These are phyloP conservation scores for Xerocomus minutiporus DNA, from an alignment of 1,284 basidiomycete species.

Conservation along the genomic window DNA sequence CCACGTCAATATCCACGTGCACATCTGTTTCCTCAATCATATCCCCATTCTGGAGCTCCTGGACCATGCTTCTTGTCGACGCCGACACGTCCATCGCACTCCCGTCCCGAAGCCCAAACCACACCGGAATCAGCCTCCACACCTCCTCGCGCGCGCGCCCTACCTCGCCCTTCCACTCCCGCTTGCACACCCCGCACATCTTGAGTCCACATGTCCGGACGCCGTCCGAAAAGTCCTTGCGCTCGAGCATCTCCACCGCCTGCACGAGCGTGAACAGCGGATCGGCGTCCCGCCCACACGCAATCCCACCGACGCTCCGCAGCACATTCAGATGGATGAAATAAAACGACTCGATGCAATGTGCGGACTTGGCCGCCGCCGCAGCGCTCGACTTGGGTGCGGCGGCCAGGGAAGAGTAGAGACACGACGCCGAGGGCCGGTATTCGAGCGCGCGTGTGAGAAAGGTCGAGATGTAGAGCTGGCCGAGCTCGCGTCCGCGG, in stretches of 20 bases:
- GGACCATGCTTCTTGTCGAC: neutral
- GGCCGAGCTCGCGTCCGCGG: constrained; percentile 58
- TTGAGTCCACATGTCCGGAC: constrained; percentile 50
- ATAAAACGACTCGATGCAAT: constrained; percentile 65
- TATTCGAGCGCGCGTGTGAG: constrained; percentile 51
- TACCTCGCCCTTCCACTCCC: constrained; percentile 51
- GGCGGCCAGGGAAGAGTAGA: constrained; percentile 29
- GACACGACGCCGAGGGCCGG: constrained; percentile 50
- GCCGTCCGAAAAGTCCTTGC: constrained; percentile 66
- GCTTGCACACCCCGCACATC: constrained; percentile 59
- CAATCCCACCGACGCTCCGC: constrained; percentile 64
- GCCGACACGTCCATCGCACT: constrained; percentile 2
- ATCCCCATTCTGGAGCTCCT: constrained; percentile 1
- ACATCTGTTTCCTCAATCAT: constrained; percentile 9
- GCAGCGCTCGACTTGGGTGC: neutral
- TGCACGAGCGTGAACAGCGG: constrained; percentile 64
- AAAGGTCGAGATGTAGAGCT: constrained; percentile 59
- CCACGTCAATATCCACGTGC: constrained; percentile 15
- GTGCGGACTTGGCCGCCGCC: constrained; percentile 16
- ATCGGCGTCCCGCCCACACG: constrained; percentile 66
- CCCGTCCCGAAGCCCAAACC: constrained; percentile 52
- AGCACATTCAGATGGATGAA: constrained; percentile 69
- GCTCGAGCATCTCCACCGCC: constrained; percentile 62
- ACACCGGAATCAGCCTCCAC: constrained; percentile 58
- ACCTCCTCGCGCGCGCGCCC: constrained; percentile 55